Conservation (phyloP, 352 stramenopile species). For the Thalassiosira exigua region DNA sequence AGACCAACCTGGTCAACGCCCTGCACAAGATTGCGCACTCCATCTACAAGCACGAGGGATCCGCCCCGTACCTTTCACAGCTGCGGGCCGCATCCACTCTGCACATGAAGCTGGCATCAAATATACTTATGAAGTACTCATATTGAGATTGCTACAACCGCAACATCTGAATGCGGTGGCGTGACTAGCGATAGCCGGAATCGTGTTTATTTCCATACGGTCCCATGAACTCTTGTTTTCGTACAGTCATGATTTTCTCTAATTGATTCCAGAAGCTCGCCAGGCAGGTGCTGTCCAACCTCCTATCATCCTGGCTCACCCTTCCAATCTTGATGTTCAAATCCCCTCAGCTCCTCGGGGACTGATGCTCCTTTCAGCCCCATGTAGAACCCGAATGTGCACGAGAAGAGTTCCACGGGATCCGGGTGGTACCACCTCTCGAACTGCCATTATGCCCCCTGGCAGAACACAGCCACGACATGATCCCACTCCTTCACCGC, state of each 20-base stretch:
- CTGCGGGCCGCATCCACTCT: too few relatives aligned
- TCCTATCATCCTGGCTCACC: slow-evolving; percentile 79
- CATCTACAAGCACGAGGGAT: too few relatives aligned
- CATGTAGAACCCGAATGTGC: slow-evolving; percentile 80
- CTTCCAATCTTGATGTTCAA: slow-evolving; percentile 72
- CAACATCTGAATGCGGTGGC: too few relatives aligned
- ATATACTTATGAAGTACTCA: too few relatives aligned
- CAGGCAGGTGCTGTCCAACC: slow-evolving; percentile 77
- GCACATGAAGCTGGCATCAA: too few relatives aligned
- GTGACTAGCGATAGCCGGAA: too few relatives aligned
- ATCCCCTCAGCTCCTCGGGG: slow-evolving; percentile 63
- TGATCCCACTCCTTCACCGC: slow-evolving; percentile 75
- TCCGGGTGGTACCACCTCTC: slow-evolving; percentile 79
- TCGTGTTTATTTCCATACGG: too few relatives aligned
- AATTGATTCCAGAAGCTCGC: slow-evolving; percentile 84
- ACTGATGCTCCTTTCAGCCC: slow-evolving; percentile 74
- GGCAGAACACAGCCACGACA: slow-evolving; percentile 76
- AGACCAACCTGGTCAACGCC: too few relatives aligned
- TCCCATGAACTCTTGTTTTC: slow-evolving; percentile 75
- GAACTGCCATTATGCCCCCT: slow-evolving; percentile 83
- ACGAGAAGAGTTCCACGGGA: slow-evolving; percentile 79
- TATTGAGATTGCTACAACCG: too few relatives aligned
- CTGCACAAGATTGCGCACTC: too few relatives aligned
- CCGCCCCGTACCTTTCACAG: too few relatives aligned
- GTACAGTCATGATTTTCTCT: slow-evolving; percentile 80